Evolutionary conservation across 2,329 filamentous ascomycete genomes (phyloP).

Genomic region (Fusarium xyrophilum): DNA sequence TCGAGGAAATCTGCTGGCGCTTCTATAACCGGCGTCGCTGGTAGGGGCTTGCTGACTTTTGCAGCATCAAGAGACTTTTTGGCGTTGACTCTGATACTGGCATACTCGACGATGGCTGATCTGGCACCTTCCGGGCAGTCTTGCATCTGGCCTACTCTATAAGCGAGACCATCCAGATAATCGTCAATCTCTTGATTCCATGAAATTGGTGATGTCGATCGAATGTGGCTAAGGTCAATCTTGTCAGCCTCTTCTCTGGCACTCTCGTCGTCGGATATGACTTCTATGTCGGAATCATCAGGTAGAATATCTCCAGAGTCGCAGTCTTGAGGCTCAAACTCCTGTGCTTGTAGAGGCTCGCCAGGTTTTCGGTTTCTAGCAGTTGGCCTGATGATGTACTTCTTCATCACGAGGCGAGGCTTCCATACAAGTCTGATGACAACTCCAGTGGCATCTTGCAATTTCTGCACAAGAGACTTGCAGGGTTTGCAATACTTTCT

Average conservation of each 20-base stretch:
- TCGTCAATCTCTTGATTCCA: slow-evolving; percentile 21
- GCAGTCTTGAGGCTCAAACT: slow-evolving; percentile 29
- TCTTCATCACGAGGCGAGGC: slow-evolving; percentile 39
- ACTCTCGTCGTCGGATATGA: slow-evolving; percentile 15
- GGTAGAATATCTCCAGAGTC: slow-evolving; percentile 35
- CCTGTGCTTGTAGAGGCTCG: not conserved
- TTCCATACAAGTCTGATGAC: slow-evolving; percentile 41
- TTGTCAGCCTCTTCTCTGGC: slow-evolving; percentile 10
- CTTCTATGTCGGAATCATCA: slow-evolving; percentile 23
- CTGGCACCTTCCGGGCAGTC: slow-evolving; percentile 38
- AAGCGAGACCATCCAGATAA: slow-evolving; percentile 43
- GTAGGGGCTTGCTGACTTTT: slow-evolving; percentile 42
- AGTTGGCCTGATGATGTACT: slow-evolving; percentile 27
- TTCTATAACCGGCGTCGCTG: slow-evolving; percentile 42
- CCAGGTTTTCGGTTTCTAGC: not conserved
- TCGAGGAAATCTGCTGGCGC: slow-evolving; percentile 32
- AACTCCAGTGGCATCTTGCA: slow-evolving; percentile 42
- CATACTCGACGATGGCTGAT: slow-evolving; percentile 42
- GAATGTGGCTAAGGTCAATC: slow-evolving; percentile 31
- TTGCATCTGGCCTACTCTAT: slow-evolving; percentile 45
- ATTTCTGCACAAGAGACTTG: slow-evolving; percentile 33
- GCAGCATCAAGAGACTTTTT: not conserved
- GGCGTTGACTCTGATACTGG: slow-evolving; percentile 13
- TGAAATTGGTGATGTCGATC: slow-evolving; percentile 12
- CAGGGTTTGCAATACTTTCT: slow-evolving; percentile 45